Percentiles rank a stretch among this genome's conserved stretches.
Conservation (phyloP, 192 early-diverging fungal genomes). For the Irineochytrium annulatum region DNA sequence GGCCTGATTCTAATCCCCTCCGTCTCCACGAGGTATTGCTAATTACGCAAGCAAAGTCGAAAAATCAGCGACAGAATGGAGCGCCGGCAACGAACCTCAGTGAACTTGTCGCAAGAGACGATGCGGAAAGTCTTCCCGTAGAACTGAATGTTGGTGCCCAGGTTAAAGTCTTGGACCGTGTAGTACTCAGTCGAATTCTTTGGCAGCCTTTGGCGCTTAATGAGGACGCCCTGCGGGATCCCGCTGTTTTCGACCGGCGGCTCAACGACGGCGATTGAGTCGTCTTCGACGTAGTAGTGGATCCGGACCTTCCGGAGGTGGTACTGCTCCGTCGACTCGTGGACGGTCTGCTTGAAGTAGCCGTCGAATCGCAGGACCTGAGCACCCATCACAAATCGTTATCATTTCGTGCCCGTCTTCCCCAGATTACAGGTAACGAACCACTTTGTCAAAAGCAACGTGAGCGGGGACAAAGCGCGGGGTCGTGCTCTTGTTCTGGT, state of each 20-base stretch:
- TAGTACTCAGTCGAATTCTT: slow-evolving; percentile 51
- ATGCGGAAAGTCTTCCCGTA: slow-evolving; percentile 62
- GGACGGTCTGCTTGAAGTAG: slow-evolving; percentile 63
- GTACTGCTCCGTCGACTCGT: slow-evolving; percentile 58
- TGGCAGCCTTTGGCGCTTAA: slow-evolving; percentile 59
- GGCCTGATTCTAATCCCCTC: slow-evolving; percentile 49
- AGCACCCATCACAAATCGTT: too few species aligned
- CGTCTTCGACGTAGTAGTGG: slow-evolving; percentile 59
- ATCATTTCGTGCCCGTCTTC: too few species aligned
- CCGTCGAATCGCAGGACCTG: slow-evolving; percentile 59
- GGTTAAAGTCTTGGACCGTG: slow-evolving; percentile 50
- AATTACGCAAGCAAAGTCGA: not conserved
- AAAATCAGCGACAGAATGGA: not conserved
- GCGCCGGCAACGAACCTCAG: slow-evolving; percentile 35
- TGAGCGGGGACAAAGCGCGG: slow-evolving; percentile 51
- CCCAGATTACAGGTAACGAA: slow-evolving; percentile 33
- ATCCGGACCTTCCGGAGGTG: slow-evolving; percentile 56
- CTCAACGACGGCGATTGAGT: slow-evolving; percentile 62
- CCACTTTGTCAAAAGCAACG: slow-evolving; percentile 63
- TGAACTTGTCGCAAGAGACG: slow-evolving; percentile 58
- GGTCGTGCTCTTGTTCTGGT: slow-evolving; percentile 11
- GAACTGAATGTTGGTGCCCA: slow-evolving; percentile 54
- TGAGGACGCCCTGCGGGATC: slow-evolving; percentile 60
- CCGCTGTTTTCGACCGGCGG: slow-evolving; percentile 60
- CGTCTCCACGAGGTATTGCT: slow-evolving; percentile 52